Base-by-base conservation (phyloP, 768 basidiomycete genomes). In the Pleurotus pulmonarius region DNA sequence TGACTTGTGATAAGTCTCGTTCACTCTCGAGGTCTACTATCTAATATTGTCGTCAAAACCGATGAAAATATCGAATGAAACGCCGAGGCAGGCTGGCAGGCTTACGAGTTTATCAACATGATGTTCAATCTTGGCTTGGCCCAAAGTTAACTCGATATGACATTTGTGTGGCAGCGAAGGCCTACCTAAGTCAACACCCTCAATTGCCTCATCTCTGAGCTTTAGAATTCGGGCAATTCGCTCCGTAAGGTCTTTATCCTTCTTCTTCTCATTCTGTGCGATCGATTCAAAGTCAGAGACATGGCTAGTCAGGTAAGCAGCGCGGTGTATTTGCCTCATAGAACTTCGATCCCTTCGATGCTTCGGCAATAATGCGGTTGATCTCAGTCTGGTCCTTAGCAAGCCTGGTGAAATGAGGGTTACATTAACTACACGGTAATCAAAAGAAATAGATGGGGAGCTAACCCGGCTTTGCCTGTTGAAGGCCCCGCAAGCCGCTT, bases 271-370 rank as follows among this genome's bases (percentile, higher is more conserved):
- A 61, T 95, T 94, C 84, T 92, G 63, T 59, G 57, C 40, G 55
- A 37, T 59, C 56, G 59, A n/a, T 37, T 39, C 29, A 54, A 29
- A 43, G 57, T 45, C 58, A 43, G 22, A 13, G 9, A 34, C 52
- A 18, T 25, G 24, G 26, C 38, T 22, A 26, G 2, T 18, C 15
- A n/a, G n/a, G 20, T 7, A 24, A 55, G 26, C 24, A 4, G 22
- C 41, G 20, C 3, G 11, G 20, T 16, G 20, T 20, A n/a, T 76
- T 64, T 67, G 83, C 88, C 75, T 93, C 85, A 67, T 92, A 95
- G 70, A 90, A 98, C 71, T 93, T 94, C 24, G 93, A 95, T 3
- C 94, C 94, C 66, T 92, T 94, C 5, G 91, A 94, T 15, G 85
- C 93, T 52, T 96, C 91, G 1, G 91, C 90, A 51, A 96, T 97